phyloP scores from a whole-genome alignment of 177 flowering plant species.

The Vitis hybrid region DNA sequence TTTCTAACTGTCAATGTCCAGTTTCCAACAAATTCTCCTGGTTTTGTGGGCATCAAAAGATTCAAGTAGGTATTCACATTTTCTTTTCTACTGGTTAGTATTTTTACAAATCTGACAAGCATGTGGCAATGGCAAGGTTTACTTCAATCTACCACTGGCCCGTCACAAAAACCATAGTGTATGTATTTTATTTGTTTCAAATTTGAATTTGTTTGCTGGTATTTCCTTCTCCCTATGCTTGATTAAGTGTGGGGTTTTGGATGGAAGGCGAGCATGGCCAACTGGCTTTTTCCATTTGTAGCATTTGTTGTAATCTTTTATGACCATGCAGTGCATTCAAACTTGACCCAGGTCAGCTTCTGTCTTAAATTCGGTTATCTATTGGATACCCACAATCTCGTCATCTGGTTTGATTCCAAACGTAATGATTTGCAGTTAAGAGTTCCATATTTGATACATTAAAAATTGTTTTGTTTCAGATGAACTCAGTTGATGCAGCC shows the following conservation, averaged over 20 bases:
- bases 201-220: conserved; percentile 26
- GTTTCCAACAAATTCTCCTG: conserved; percentile 55
- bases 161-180: conserved; percentile 33
- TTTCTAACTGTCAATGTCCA: conserved; percentile 39
- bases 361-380: no score
- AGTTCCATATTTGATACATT: no score
- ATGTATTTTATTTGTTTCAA: conserved; percentile 37
- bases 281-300: conserved; percentile 50
- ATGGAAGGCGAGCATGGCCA: conserved; percentile 49
- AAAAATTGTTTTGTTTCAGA: no score
- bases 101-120: conserved; percentile 45
- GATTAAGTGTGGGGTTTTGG: conserved; percentile 46
- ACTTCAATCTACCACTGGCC: conserved; percentile 35
- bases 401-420: no score
- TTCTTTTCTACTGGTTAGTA: conserved; percentile 36
- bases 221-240: conserved; percentile 42
- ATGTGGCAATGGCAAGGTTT: conserved; percentile 42
- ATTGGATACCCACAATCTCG: no score
- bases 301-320: conserved; percentile 31
- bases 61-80: conserved; percentile 71
- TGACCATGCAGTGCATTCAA: no score
- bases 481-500: no score
- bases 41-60: conserved; percentile 58
- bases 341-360: no score
- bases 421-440: no score